Evolutionary conservation across 768 basidiomycete genomes (phyloP).

Genomic region (Galerina sulciceps): DNA sequence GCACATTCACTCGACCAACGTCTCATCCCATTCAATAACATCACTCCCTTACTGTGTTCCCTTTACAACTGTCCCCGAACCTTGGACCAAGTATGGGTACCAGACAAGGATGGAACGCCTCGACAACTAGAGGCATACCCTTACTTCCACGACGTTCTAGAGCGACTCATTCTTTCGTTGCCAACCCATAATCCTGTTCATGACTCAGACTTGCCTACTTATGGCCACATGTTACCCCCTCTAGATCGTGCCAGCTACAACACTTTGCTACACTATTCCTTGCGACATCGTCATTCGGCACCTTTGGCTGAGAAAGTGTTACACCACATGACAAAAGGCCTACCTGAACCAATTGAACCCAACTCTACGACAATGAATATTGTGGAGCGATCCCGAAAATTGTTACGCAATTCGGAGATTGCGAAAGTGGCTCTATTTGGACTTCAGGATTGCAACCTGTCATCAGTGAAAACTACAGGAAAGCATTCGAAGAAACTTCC

Average conservation of each 20-base stretch:
- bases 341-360: slow-evolving; percentile 46
- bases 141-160: slow-evolving; percentile 55
- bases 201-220: background rate
- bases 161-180: slow-evolving; percentile 40
- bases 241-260: slow-evolving; percentile 47
- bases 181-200: slow-evolving; percentile 20
- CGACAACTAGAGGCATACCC: slow-evolving; percentile 40
- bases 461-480: too few relatives aligned
- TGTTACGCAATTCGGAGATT: background rate
- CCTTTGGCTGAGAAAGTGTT: slow-evolving; percentile 51
- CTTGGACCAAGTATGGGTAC: slow-evolving; percentile 42
- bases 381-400: background rate
- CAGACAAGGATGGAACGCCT: slow-evolving; percentile 24
- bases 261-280: slow-evolving; percentile 65
- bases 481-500: too few relatives aligned
- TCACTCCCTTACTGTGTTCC: slow-evolving; percentile 49
- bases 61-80: slow-evolving; percentile 51
- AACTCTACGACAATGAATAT: slow-evolving; percentile 19
- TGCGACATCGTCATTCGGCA: slow-evolving; percentile 61
- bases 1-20: slow-evolving; percentile 54
- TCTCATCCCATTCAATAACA: slow-evolving; percentile 46
- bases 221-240: slow-evolving; percentile 17
- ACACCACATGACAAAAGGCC: slow-evolving; percentile 54
- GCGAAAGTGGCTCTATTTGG: background rate
- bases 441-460: background rate